Evolutionary conservation across 1,139 yeast species (phyloP).

Genomic region (Magnusiomyces sp.): DNA sequence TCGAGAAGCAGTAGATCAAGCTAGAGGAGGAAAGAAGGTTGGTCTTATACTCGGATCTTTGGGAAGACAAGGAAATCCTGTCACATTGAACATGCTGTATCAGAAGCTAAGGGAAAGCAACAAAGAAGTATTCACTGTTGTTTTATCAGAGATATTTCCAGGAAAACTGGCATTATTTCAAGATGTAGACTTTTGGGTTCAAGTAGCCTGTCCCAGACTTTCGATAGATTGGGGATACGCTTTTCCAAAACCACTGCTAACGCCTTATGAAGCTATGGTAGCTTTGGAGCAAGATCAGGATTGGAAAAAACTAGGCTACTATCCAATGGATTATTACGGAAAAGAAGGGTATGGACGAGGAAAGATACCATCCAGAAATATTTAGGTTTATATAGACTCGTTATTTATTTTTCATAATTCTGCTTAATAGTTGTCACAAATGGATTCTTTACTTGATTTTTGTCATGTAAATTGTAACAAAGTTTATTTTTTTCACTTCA

Average conservation of each 20-base stretch:
- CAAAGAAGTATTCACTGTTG: conserved; percentile 66
- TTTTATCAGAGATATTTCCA: conserved; percentile 89
- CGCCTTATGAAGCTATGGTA: conserved; percentile 97
- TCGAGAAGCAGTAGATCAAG: conserved; percentile 60
- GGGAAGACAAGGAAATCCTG: conserved; percentile 90
- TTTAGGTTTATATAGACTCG: no score
- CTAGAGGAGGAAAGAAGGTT: conserved; percentile 51
- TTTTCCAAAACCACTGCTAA: conserved; percentile 77
- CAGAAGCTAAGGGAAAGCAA: conserved; percentile 45
- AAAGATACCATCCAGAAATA: conserved; percentile 39
- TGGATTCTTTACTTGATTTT: no score
- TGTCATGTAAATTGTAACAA: no score
- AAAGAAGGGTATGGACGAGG: conserved; percentile 94
- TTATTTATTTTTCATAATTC: no score
- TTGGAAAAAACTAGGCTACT: conserved; percentile 52
- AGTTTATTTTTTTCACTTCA: no score
- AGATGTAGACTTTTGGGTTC: conserved; percentile 90
- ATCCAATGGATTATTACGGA: conserved; percentile 95
- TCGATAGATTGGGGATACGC: conserved; percentile 99
- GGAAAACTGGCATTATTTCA: conserved; percentile 89
- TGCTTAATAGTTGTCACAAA: no score
- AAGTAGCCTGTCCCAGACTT: conserved; percentile 94
- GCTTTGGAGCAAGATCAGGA: conserved; percentile 62
- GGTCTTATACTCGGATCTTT: conserved; percentile 91
- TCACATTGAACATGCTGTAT: conserved; percentile 63